Evolutionary conservation across 352 stramenopile genomes (phyloP).

Genomic region (Peronosclerospora sorghi): DNA sequence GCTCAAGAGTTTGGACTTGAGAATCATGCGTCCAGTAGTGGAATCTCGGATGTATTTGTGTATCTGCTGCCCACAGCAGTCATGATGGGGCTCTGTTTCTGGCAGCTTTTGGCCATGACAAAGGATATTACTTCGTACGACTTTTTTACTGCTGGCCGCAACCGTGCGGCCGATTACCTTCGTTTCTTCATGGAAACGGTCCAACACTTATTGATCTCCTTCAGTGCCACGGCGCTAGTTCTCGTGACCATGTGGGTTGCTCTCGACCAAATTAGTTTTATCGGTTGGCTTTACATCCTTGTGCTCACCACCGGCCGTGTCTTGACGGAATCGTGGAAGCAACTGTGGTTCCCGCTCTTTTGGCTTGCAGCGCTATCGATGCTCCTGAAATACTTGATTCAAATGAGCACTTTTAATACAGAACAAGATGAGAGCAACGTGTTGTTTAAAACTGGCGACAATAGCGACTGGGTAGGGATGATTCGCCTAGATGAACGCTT

Average conservation of each 20-base stretch:
- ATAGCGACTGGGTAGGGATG: slow-evolving; percentile 46
- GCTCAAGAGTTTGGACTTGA: slow-evolving; percentile 65
- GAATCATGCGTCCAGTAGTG: slow-evolving; percentile 41
- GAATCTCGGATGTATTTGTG: slow-evolving; percentile 63
- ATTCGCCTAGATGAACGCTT: slow-evolving; percentile 41
- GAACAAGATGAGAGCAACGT: slow-evolving; percentile 16
- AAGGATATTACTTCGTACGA: slow-evolving; percentile 52
- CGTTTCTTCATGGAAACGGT: slow-evolving; percentile 44
- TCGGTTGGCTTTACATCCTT: slow-evolving; percentile 58
- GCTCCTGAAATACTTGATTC: slow-evolving; percentile 53
- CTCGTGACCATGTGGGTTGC: slow-evolving; percentile 63
- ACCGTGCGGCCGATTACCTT: slow-evolving; percentile 36
- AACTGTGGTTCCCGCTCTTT: slow-evolving; percentile 70
- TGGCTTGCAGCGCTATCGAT: slow-evolving; percentile 57
- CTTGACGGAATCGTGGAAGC: slow-evolving; percentile 47
- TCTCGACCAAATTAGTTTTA: slow-evolving; percentile 45
- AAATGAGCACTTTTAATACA: slow-evolving; percentile 44
- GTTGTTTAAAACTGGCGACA: slow-evolving; percentile 35
- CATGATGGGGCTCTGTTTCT: slow-evolving; percentile 70
- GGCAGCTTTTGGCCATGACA: slow-evolving; percentile 71
- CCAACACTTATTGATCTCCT: slow-evolving; percentile 54
- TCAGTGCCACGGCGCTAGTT: slow-evolving; percentile 53
- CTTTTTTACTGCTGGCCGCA: slow-evolving; percentile 49
- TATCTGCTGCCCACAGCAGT: slow-evolving; percentile 66
- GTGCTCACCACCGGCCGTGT: slow-evolving; percentile 44